Evolutionary conservation across 1,139 yeast genomes (phyloP).

Genomic region (Cylindricascospora bacillispora): DNA sequence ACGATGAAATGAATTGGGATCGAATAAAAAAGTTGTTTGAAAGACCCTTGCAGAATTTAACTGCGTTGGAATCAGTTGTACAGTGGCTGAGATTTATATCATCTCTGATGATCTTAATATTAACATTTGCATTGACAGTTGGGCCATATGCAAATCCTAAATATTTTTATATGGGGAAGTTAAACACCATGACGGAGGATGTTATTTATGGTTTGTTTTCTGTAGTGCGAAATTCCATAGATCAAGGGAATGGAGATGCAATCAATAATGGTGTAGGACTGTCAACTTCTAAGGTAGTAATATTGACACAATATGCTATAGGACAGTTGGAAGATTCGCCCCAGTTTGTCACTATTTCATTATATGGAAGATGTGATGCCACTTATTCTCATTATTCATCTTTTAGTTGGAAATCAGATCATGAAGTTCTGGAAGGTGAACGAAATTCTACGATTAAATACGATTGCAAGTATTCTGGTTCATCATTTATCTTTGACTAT

Average conservation of each 20-base stretch:
- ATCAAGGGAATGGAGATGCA: slow-evolving; percentile 11
- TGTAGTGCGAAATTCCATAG: slow-evolving; percentile 15
- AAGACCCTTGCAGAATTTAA: slow-evolving; percentile 15
- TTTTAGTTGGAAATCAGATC: too few relatives aligned
- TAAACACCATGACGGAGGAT: slow-evolving; percentile 16
- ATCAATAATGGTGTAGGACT: slow-evolving; percentile 22
- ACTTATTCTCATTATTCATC: too few relatives aligned
- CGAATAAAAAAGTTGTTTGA: slow-evolving; percentile 1
- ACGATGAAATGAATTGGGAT: too few relatives aligned
- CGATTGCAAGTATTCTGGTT: slow-evolving; percentile 11
- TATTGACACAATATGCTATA: slow-evolving; percentile 19
- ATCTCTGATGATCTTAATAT: slow-evolving; percentile 11
- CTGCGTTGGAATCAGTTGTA: slow-evolving; percentile 15
- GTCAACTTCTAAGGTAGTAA: slow-evolving; percentile 22
- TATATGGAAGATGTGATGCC: slow-evolving; percentile 20
- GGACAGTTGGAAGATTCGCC: slow-evolving; percentile 18
- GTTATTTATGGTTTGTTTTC: slow-evolving; percentile 19
- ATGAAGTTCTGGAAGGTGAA: slow-evolving; percentile 2
- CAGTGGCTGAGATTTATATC: slow-evolving; percentile 14
- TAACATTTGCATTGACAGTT: slow-evolving; percentile 12
- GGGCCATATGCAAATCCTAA: slow-evolving; percentile 16
- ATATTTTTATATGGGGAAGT: slow-evolving; percentile 12
- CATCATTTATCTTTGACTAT: slow-evolving; percentile 19
- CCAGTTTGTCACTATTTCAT: slow-evolving; percentile 14
- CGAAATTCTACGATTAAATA: slow-evolving; percentile 8